Evolutionary conservation across 306 rosid species (phyloP).

Genomic region (Hippophae tibetana): DNA sequence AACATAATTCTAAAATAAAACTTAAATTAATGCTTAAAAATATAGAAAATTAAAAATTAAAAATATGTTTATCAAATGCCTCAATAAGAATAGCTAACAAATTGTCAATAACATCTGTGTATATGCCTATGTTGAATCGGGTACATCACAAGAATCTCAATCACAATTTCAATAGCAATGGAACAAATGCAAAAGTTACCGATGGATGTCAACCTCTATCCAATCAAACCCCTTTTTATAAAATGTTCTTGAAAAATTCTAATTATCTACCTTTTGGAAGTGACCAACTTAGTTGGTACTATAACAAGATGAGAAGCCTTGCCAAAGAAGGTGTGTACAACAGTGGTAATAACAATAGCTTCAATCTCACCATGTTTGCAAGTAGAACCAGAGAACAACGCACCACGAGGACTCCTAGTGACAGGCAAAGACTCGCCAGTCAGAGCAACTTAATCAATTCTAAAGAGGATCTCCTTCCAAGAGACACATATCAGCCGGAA

Average conservation of each 20-base stretch:
- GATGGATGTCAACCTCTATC: constrained; percentile 75
- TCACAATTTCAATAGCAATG: constrained; percentile 64
- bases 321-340: constrained; percentile 88
- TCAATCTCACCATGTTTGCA: constrained; percentile 94
- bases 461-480: constrained; percentile 74
- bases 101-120: constrained; percentile 87
- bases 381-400: constrained; percentile 81
- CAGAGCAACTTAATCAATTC: constrained; percentile 84
- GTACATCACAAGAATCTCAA: constrained; percentile 72
- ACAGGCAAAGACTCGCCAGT: constrained; percentile 91
- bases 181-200: constrained; percentile 94
- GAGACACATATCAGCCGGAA: constrained; percentile 89
- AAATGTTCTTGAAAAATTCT: not conserved
- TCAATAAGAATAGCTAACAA: constrained; percentile 81
- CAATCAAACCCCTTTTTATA: not conserved
- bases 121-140: constrained; percentile 58
- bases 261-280: constrained; percentile 61
- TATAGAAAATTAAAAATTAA: too few relatives aligned
- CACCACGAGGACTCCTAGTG: constrained; percentile 62
- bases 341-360: constrained; percentile 88
- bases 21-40: too few relatives aligned
- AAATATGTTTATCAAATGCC: constrained; percentile 3
- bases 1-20: too few relatives aligned
- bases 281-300: constrained; percentile 95
- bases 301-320: constrained; percentile 90